A percentile compares a stretch with the other conserved stretches of the same genome.
These are phyloP conservation scores for Tolypocladium inflatum DNA, from an alignment of 2,329 filamentous ascomycete genomes.

Conservation along the genomic window DNA sequence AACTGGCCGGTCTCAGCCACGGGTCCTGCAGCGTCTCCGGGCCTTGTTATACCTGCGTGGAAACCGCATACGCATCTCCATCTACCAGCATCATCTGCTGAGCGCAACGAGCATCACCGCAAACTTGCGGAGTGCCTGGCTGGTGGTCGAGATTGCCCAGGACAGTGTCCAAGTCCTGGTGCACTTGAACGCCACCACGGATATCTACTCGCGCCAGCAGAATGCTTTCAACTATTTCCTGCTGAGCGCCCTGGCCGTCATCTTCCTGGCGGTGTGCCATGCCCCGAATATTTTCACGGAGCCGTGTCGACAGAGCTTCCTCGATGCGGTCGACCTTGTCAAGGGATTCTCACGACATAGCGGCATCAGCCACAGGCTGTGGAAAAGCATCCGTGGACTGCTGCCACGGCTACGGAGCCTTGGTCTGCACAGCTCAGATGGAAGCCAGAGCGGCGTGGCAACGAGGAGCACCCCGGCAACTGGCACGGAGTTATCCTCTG, in stretches of 20 bases:
- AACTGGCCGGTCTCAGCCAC: slow-evolving; percentile 19
- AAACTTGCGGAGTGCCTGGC: slow-evolving; percentile 21
- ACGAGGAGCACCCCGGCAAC: not conserved
- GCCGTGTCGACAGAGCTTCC: slow-evolving; percentile 20
- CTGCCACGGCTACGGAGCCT: slow-evolving; percentile 20
- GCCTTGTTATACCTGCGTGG: slow-evolving; percentile 31
- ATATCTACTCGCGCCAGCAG: slow-evolving; percentile 15
- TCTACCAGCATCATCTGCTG: slow-evolving; percentile 31
- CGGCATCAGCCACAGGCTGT: slow-evolving; percentile 20
- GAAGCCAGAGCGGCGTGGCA: not conserved
- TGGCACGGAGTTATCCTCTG: not conserved
- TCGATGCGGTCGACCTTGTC: slow-evolving; percentile 21
- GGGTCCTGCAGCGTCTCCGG: slow-evolving; percentile 28
- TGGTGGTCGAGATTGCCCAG: slow-evolving; percentile 21
- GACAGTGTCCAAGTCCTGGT: slow-evolving; percentile 12
- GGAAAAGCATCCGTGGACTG: slow-evolving; percentile 24
- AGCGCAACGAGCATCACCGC: slow-evolving; percentile 23
- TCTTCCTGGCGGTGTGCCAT: slow-evolving; percentile 35
- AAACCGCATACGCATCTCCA: slow-evolving; percentile 32
- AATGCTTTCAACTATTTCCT: slow-evolving; percentile 16
- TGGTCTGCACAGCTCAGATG: slow-evolving; percentile 10
- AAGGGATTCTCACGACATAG: slow-evolving; percentile 21
- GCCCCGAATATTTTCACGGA: slow-evolving; percentile 31
- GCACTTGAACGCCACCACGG: slow-evolving; percentile 11
- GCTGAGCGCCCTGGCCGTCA: slow-evolving; percentile 18